Evolutionary conservation across 805 yeast genomes (phyloP), one percentile per base, ranked within the genome.

Genomic region (Candida anglica): DNA sequence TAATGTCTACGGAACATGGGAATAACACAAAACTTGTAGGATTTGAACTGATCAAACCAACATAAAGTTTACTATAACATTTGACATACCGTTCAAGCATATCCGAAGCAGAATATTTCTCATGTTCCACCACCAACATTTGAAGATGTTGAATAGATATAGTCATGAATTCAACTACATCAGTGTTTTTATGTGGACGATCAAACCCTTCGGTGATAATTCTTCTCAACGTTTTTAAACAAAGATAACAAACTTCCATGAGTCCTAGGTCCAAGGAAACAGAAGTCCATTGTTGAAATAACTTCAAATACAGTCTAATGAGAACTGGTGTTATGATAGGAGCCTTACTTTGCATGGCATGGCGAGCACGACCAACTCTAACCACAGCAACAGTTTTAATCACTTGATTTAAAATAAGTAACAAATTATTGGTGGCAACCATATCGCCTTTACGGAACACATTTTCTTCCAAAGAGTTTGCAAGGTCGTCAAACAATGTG

Each of bases 331-430:
- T 68, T 2, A 89, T 58, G 3, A 75, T 56, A 0, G 86, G 86
- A 0, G 85, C 73, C 40, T 83, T 79, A 31, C 75, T 64, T 52
- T 83, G 93, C 74, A 88, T 70, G 0, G 87, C 86, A 15, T 80
- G 79, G 46, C 85, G 73, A 2, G 91, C 77, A 41, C 86, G 73
- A 5, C 98, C 98, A 22, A 91, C 85, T 44, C 89, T 69, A 1
- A 89, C 88, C 36, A 81, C 63, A 1, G 89, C 71, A 17, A 91
- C 58, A 3, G 74, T 67, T 56, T 93, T 93, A 42, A 89, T 69
- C 3, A 86, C 69, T 53, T 88, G 95, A 54, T 86, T 86, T 34
- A 86, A 52, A 13, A 86, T 78, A 13, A 79, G 60, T 37, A 88
- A 64, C 9, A 77, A 47, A 48, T 87, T 86, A 51, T 77, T 77